Base-by-base conservation (phyloP, 1,139 yeast genomes). In the Taphrina pruni region DNA sequence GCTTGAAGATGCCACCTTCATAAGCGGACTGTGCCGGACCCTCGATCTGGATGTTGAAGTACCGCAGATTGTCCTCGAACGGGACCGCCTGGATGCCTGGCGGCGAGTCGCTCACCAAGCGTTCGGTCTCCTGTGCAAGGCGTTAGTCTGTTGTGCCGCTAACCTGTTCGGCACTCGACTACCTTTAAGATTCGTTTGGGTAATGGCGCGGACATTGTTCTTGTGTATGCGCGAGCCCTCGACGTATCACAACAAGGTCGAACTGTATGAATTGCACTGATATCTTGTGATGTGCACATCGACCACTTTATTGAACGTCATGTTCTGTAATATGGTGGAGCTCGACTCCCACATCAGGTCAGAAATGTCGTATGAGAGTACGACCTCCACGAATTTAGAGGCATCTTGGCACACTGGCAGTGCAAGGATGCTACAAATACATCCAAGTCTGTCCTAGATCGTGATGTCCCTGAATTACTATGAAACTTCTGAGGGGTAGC, bases 81-180 rank as follows among this genome's bases (percentile, higher is more conserved):
- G 99, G 99, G 58, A 82, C 85, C 1, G 99, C 99, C 0, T 88
- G 84, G 76, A 94, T 95, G 1, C 99, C 99, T 0, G 97, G 96
- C 1, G 94, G 98, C 0, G 99, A 99, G 75, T 95, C 99, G 51
- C 93, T 87, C 50, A 89, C 89, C 60, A 94, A 82, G 73, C 97
- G 83, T 78, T 94, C 97, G 8, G 98, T 93, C 80, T 95, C 99
- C 87, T 86, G 65, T 36, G 20, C 32, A 43, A 26, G n/a, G n/a
- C 50, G 65, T 67, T 21, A 55, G 54, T 55, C 21, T 14, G 17
- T 14, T 14, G 46, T 11, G 1, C 9, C 17, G n/a, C n/a, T 1
- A 39, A 12, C 9, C 8, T 38, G 21, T 32, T 26, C 12, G 9
- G 12, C 36, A 43, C 7, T 11, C 8, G 77, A 85, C 50, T 76